These are phyloP conservation scores for Boechera retrofracta DNA, from an alignment of 345 rosid species.

Conservation along the genomic window DNA sequence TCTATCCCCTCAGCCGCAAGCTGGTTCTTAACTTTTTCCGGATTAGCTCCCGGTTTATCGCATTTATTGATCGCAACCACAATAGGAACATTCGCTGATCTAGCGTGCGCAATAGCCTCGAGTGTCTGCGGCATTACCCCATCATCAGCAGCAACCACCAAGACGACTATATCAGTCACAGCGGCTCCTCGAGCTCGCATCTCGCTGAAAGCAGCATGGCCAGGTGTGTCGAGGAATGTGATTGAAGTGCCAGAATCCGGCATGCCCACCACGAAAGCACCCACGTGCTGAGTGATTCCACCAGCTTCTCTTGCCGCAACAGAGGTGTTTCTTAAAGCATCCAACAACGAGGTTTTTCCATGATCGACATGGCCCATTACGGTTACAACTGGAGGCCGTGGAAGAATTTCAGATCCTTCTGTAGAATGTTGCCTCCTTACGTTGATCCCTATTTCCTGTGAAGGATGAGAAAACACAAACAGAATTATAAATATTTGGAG, in stretches of 20 bases:
- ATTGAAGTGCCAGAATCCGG: conserved; percentile 77
- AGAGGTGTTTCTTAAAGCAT: conserved; percentile 84
- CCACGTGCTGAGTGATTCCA: conserved; percentile 96
- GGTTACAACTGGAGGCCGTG: conserved; percentile 85
- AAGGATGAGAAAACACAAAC: conserved; percentile 27
- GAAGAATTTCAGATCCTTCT: conserved; percentile 68
- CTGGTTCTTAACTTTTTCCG: conserved; percentile 83
- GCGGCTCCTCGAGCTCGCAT: conserved; percentile 98
- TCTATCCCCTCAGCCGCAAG: conserved; percentile 84
- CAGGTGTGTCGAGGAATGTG: conserved; percentile 94
- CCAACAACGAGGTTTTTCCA: conserved; percentile 92
- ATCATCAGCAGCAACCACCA: conserved; percentile 97
- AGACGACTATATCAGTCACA: conserved; percentile 90
- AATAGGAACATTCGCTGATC: conserved; percentile 81
- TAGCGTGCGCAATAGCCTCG: conserved; percentile 91
- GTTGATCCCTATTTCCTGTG: conserved; percentile 78
- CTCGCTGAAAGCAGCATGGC: conserved; percentile 95
- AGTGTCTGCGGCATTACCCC: conserved; percentile 98
- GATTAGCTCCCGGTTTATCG: conserved; percentile 84
- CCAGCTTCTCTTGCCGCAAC: conserved; percentile 95
- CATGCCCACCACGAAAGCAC: conserved; percentile 93
- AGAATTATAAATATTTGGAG: neutral
- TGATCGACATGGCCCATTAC: conserved; percentile 99
- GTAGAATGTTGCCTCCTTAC: conserved; percentile 73
- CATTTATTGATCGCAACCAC: conserved; percentile 95